Conservation (phyloP, 495 filamentous ascomycete species). For the Massariosphaeria phaeospora region DNA sequence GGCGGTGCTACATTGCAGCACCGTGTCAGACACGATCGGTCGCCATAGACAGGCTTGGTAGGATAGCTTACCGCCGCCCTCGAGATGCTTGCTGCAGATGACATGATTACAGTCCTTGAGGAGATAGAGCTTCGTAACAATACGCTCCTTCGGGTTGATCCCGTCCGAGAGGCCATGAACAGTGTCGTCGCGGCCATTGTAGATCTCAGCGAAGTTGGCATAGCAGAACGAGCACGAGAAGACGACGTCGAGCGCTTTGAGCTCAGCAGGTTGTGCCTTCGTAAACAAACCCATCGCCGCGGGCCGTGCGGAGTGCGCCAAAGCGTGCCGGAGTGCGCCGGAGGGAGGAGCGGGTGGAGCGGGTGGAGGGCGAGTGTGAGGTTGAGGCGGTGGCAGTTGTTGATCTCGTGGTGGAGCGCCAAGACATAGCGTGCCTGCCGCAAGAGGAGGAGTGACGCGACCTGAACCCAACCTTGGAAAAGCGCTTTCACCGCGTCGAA, state of each 20-base stretch:
- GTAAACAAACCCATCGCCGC: conserved; percentile 3
- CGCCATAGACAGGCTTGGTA: no score
- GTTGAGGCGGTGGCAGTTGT: neutral
- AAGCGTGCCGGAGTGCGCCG: no score
- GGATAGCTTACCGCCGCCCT: conserved; percentile 40
- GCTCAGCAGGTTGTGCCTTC: conserved; percentile 2
- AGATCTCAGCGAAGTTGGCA: conserved; percentile 40
- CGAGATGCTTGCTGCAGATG: conserved; percentile 44
- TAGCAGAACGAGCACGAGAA: conserved; percentile 45
- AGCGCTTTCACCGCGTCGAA: no score
- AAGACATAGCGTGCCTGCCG: no score
- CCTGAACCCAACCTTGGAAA: no score
- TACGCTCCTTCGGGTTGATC: conserved; percentile 28
- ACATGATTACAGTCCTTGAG: conserved; percentile 46
- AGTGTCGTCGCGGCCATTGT: conserved; percentile 32
- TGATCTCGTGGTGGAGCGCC: neutral
- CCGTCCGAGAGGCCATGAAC: conserved; percentile 37
- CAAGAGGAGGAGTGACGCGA: no score
- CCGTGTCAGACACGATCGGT: no score
- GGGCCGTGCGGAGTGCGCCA: no score
- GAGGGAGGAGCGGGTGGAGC: neutral
- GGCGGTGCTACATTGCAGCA: conserved; percentile 37
- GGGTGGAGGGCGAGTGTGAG: neutral
- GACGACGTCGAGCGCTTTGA: conserved; percentile 38
- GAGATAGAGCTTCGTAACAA: conserved; percentile 43